phyloP scores from a whole-genome alignment of 352 stramenopile genomes.

The Phytophthora ramorum region DNA sequence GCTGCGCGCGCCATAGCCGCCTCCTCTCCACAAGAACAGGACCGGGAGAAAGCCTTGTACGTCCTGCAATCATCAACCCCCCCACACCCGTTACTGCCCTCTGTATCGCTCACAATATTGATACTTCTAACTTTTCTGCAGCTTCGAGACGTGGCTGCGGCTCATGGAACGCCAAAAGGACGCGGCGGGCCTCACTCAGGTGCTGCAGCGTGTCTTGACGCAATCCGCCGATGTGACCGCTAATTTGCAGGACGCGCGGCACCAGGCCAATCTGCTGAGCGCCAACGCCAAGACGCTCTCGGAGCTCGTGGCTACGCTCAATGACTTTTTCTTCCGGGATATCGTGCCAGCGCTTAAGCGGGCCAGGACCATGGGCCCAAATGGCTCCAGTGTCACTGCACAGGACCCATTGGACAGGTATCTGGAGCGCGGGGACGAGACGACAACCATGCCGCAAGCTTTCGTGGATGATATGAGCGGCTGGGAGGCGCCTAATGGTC shows the following conservation, averaged over 20 bases:
- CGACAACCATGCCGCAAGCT: conserved; percentile 21
- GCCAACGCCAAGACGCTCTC: conserved; percentile 28
- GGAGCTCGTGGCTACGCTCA: conserved; percentile 26
- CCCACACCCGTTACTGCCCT: background rate
- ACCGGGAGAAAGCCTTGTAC: conserved; percentile 39
- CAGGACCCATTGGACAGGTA: conserved; percentile 44
- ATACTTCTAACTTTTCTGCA: conserved; percentile 10
- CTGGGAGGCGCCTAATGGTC: conserved; percentile 28
- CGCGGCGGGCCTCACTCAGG: conserved; percentile 14
- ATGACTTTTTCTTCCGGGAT: conserved; percentile 41
- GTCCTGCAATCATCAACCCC: background rate
- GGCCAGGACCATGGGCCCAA: conserved; percentile 7
- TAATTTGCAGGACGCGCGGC: conserved; percentile 12
- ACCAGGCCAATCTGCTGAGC: conserved; percentile 25
- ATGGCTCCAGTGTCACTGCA: background rate
- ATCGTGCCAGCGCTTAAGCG: conserved; percentile 33
- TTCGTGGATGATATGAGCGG: conserved; percentile 51
- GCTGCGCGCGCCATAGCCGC: background rate
- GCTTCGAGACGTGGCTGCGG: conserved; percentile 43
- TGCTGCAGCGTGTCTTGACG: conserved; percentile 20
- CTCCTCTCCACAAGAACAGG: background rate
- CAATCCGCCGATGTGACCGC: background rate
- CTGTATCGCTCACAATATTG: conserved; percentile 9
- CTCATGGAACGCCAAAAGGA: conserved; percentile 43
- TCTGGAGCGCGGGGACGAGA: conserved; percentile 32